Percentiles rank a stretch among this genome's conserved stretches.
Evolutionary conservation across 805 yeast genomes (phyloP).

Genomic region (Priceomyces castillae): DNA sequence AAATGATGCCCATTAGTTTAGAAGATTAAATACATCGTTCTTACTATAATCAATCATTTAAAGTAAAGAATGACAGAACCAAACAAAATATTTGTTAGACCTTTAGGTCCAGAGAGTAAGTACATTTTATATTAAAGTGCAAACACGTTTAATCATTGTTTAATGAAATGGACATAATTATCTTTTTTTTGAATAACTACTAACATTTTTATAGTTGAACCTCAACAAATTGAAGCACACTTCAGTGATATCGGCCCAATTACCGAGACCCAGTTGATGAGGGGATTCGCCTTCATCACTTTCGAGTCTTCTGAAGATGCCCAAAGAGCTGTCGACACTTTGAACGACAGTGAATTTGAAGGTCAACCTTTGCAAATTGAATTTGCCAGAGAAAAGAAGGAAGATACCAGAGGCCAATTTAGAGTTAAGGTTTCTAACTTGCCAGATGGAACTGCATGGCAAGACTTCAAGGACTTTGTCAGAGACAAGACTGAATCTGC

Average conservation of each 20-base stretch:
- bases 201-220: constrained; percentile 31
- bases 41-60: neutral
- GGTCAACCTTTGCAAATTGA: constrained; percentile 53
- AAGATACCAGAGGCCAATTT: constrained; percentile 66
- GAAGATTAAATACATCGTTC: neutral
- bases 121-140: constrained; percentile 3
- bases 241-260: constrained; percentile 66
- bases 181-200: constrained; percentile 1
- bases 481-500: constrained; percentile 66
- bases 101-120: constrained; percentile 53
- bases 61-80: constrained; percentile 20
- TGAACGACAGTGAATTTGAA: constrained; percentile 44
- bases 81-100: constrained; percentile 54
- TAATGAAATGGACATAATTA: neutral
- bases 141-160: neutral
- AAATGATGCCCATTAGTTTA: neutral
- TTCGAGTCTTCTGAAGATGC: constrained; percentile 64
- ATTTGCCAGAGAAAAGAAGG: constrained; percentile 54
- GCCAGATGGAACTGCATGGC: constrained; percentile 81
- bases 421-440: constrained; percentile 68
- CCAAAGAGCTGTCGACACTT: constrained; percentile 46
- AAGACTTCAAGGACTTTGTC: constrained; percentile 85
- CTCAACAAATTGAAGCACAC: constrained; percentile 64
- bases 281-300: constrained; percentile 89
- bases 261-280: constrained; percentile 64